Percentiles rank a stretch among this genome's conserved stretches.
These are phyloP conservation scores for Ashbya aceris DNA, from an alignment of 1,139 yeast genomes.

Conservation along the genomic window DNA sequence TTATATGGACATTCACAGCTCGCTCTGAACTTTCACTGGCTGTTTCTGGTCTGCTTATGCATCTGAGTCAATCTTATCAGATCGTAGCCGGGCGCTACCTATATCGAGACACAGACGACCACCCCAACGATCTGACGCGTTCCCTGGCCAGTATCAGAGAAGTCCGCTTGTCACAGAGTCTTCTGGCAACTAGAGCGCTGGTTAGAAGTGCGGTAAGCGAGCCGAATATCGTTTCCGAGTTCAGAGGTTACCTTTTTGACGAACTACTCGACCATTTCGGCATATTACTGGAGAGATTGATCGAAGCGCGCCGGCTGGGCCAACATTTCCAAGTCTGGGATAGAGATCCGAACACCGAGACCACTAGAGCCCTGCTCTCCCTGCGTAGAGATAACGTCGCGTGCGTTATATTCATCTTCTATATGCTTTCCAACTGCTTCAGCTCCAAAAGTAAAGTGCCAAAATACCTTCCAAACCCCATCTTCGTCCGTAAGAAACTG, in stretches of 20 bases:
- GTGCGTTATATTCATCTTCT: slow-evolving; percentile 36
- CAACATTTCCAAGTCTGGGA: slow-evolving; percentile 40
- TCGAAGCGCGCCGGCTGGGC: slow-evolving; percentile 42
- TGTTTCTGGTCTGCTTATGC: slow-evolving; percentile 33
- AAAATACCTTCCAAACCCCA: slow-evolving; percentile 37
- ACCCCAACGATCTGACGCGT: slow-evolving; percentile 36
- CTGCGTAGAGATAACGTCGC: slow-evolving; percentile 41
- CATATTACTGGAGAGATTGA: slow-evolving; percentile 34
- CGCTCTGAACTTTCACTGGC: slow-evolving; percentile 36
- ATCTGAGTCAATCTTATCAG: slow-evolving; percentile 40
- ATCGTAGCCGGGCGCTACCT: slow-evolving; percentile 40
- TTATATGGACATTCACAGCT: slow-evolving; percentile 43
- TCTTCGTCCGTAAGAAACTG: slow-evolving; percentile 35
- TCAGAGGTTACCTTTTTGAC: slow-evolving; percentile 25
- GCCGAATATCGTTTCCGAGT: slow-evolving; percentile 28
- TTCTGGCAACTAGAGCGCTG: slow-evolving; percentile 34
- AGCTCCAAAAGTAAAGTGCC: slow-evolving; percentile 35
- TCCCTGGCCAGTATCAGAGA: slow-evolving; percentile 40
- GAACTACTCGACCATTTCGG: slow-evolving; percentile 34
- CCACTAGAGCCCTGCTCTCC: slow-evolving; percentile 34
- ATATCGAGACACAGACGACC: slow-evolving; percentile 39
- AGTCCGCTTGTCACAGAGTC: slow-evolving; percentile 38
- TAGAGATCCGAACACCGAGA: slow-evolving; percentile 31
- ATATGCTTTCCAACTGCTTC: slow-evolving; percentile 36
- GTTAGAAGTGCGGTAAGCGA: slow-evolving; percentile 34